Evolutionary conservation across 352 stramenopile species (phyloP).

Genomic region (Globisporangium parvum): DNA sequence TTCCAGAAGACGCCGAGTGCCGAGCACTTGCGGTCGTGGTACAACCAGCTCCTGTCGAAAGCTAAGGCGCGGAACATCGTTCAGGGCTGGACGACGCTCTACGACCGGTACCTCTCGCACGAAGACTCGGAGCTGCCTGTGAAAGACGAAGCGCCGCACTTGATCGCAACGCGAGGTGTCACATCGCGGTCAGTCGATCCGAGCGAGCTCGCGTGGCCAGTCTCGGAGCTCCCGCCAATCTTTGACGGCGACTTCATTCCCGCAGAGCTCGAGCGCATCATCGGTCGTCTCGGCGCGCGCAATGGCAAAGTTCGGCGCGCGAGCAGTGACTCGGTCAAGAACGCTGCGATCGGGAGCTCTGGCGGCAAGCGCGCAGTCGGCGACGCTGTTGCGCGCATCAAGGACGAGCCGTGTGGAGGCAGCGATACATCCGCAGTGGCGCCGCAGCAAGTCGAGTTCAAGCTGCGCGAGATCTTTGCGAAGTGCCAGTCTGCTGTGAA

Average conservation of each 20-base stretch:
- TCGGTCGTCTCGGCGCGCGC: conserved; percentile 48
- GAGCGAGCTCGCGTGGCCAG: conserved; percentile 82
- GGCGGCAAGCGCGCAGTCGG: conserved; percentile 39
- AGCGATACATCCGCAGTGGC: not conserved
- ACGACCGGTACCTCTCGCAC: conserved; percentile 55
- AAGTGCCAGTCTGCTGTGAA: conserved; percentile 56
- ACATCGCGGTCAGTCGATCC: conserved; percentile 78
- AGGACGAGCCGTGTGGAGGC: conserved; percentile 27
- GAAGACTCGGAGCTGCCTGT: conserved; percentile 17
- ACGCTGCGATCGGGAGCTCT: conserved; percentile 23
- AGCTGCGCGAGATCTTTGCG: conserved; percentile 63
- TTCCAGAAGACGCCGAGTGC: conserved; percentile 94
- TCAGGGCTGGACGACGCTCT: conserved; percentile 55
- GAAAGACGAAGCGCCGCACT: conserved; percentile 18
- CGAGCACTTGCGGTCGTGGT: conserved; percentile 93
- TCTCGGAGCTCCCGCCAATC: conserved; percentile 48
- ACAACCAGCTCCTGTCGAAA: conserved; percentile 83
- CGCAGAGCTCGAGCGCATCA: conserved; percentile 67
- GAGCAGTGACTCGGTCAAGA: conserved; percentile 25
- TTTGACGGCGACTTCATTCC: conserved; percentile 83
- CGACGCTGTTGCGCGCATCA: conserved; percentile 32
- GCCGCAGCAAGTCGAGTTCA: conserved; percentile 38
- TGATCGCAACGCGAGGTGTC: conserved; percentile 48
- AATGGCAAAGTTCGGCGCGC: conserved; percentile 62
- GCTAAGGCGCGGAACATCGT: conserved; percentile 61